These are phyloP conservation scores for Prunella vulgaris DNA, from an alignment of 257 asterid genomes.

Conservation along the genomic window DNA sequence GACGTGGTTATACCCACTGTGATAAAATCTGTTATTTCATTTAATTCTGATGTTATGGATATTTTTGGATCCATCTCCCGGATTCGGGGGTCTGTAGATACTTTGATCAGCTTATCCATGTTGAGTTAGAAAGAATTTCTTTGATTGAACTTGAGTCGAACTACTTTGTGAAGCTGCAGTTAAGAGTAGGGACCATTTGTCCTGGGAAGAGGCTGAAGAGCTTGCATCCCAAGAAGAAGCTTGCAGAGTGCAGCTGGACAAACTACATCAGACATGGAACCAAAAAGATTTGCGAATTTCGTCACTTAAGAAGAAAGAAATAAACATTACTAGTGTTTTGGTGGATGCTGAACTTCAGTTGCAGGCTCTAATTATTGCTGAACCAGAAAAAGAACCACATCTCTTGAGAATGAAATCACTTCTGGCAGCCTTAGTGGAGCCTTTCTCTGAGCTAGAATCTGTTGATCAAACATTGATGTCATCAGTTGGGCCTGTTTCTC, in stretches of 20 bases:
- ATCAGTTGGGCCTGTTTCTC: conserved; percentile 37
- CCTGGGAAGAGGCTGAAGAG: conserved; percentile 99
- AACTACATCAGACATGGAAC: conserved; percentile 88
- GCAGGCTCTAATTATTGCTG: conserved; percentile 53
- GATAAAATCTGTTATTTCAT: conserved; percentile 63
- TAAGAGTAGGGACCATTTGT: conserved; percentile 86
- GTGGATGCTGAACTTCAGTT: conserved; percentile 54
- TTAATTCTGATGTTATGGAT: conserved; percentile 74
- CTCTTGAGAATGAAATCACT: conserved; percentile 63
- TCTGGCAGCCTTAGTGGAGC: conserved; percentile 54
- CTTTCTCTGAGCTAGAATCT: conserved; percentile 83
- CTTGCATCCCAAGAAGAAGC: conserved; percentile 99
- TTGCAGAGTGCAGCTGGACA: conserved; percentile 86
- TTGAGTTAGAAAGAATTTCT: conserved; percentile 81
- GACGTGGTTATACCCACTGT: conserved; percentile 73
- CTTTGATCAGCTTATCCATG: conserved; percentile 88
- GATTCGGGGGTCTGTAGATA: conserved; percentile 77
- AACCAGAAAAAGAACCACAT: conserved; percentile 53
- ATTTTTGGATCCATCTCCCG: conserved; percentile 81
- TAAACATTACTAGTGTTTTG: conserved; percentile 49
- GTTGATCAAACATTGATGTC: conserved; percentile 60
- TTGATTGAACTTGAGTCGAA: conserved; percentile 79
- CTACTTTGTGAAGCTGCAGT: conserved; percentile 87
- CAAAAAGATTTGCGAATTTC: conserved; percentile 70
- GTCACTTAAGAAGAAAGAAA: conserved; percentile 72